These are phyloP conservation scores for Trypanosoma brucei DNA, from an alignment of 208 protist genomes.

Conservation along the genomic window DNA sequence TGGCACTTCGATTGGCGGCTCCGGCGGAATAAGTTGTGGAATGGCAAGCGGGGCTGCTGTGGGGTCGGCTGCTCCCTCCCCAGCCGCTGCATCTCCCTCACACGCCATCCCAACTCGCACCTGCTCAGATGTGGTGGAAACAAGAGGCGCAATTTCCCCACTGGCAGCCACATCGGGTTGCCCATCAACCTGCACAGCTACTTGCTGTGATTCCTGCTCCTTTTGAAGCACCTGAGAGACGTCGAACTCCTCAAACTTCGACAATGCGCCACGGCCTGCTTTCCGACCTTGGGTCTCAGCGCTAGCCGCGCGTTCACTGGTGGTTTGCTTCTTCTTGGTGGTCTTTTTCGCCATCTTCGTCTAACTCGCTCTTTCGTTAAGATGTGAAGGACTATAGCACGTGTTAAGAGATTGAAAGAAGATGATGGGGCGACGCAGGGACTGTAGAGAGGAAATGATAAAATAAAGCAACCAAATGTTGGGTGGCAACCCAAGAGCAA, in stretches of 20 bases:
- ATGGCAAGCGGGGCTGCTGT: constrained; percentile 5
- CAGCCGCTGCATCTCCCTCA: neutral
- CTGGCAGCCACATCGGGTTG: neutral
- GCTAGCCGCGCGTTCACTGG: constrained; percentile 7
- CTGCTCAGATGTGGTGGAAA: constrained; percentile 1
- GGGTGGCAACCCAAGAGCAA: no score
- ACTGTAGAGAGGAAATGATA: no score
- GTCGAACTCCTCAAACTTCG: constrained; percentile 42
- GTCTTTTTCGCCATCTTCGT: neutral
- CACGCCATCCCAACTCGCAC: neutral
- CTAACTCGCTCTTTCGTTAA: neutral
- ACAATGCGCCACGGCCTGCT: constrained; percentile 8
- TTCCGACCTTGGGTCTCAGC: constrained; percentile 16
- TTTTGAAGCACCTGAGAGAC: constrained; percentile 22
- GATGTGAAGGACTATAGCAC: neutral
- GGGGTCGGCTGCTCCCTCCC: neutral
- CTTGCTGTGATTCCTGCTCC: neutral
- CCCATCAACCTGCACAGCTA: neutral
- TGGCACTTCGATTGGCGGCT: constrained; percentile 14
- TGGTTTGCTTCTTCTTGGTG: constrained; percentile 24
- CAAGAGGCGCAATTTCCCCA: neutral
- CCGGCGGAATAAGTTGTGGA: constrained; percentile 23
- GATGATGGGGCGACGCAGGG: no score
- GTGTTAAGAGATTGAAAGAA: no score
- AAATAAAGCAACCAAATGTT: no score